phyloP scores from a whole-genome alignment of 345 rosid genomes.

The Populus tremula region DNA sequence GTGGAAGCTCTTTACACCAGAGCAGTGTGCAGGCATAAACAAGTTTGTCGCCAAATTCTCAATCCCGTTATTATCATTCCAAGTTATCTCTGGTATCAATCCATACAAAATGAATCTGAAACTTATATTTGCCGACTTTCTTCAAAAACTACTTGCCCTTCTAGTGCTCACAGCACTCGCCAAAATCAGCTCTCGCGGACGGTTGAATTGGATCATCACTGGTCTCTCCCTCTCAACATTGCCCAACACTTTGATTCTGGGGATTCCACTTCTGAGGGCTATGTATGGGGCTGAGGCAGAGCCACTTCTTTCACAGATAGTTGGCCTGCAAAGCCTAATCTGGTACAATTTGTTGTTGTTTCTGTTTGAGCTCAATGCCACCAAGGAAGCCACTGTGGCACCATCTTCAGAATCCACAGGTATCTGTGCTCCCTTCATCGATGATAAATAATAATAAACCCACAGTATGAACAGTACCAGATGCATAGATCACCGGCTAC shows the following conservation, averaged over 20 bases:
- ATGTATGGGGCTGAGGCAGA: slow-evolving; percentile 69
- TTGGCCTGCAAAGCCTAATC: slow-evolving; percentile 69
- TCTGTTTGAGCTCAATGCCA: slow-evolving; percentile 66
- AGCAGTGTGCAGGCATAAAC: slow-evolving; percentile 89
- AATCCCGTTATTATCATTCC: slow-evolving; percentile 74
- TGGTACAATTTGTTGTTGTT: slow-evolving; percentile 80
- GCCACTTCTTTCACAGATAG: slow-evolving; percentile 61
- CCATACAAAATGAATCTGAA: slow-evolving; percentile 71
- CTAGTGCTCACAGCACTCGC: slow-evolving; percentile 35
- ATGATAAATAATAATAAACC: too few relatives aligned
- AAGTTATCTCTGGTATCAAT: slow-evolving; percentile 62
- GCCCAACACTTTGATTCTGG: slow-evolving; percentile 83
- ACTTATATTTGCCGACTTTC: slow-evolving; percentile 56
- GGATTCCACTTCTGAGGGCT: slow-evolving; percentile 68
- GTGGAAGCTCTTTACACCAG: slow-evolving; percentile 64
- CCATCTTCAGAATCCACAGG: slow-evolving; percentile 49
- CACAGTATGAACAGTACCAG: not conserved
- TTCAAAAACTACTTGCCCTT: slow-evolving; percentile 62
- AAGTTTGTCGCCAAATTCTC: slow-evolving; percentile 86
- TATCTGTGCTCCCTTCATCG: slow-evolving; percentile 15
- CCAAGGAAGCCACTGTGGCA: slow-evolving; percentile 34
- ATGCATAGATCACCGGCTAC: not conserved
- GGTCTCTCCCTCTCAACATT: slow-evolving; percentile 69
- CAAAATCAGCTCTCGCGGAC: slow-evolving; percentile 49
- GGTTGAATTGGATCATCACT: slow-evolving; percentile 60